Conservation (phyloP, 306 rosid genomes). For the Alnus rubra region DNA sequence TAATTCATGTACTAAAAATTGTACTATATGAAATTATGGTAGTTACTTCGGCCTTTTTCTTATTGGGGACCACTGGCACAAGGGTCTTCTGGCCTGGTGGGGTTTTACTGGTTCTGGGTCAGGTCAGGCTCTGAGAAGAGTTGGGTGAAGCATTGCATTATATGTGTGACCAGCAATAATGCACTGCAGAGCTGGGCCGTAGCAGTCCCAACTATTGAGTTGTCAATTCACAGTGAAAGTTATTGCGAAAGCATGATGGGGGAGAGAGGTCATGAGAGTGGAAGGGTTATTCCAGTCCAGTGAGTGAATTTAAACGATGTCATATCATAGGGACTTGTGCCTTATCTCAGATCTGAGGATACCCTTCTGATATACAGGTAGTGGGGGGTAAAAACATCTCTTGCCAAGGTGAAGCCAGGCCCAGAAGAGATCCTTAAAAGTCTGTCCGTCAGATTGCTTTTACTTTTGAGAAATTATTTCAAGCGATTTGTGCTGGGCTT, state of each 20-base stretch:
- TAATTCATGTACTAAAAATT: not conserved
- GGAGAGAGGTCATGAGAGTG: not conserved
- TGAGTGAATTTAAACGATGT: not conserved
- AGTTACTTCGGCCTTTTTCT: conserved; percentile 1
- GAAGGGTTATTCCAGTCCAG: not conserved
- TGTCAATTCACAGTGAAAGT: not conserved
- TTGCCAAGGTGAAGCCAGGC: not conserved
- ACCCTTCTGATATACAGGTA: not conserved
- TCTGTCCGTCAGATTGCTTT: too few relatives aligned
- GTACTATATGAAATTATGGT: not conserved
- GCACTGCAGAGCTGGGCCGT: conserved; percentile 31
- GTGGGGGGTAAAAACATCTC: too few relatives aligned
- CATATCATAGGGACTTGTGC: not conserved
- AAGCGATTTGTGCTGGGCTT: too few relatives aligned
- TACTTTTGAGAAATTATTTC: too few relatives aligned
- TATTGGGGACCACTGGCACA: conserved; percentile 23
- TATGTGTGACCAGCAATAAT: conserved; percentile 52
- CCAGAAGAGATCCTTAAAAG: not conserved
- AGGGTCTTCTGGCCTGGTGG: conserved; percentile 3
- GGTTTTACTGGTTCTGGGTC: not conserved
- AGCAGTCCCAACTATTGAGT: not conserved
- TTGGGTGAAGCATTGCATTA: conserved; percentile 32
- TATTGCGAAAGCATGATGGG: not conserved
- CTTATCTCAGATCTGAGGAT: not conserved
- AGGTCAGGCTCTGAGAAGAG: conserved; percentile 4